These are phyloP conservation scores for Nidula microcarpa DNA, from an alignment of 768 basidiomycete species.

Conservation along the genomic window DNA sequence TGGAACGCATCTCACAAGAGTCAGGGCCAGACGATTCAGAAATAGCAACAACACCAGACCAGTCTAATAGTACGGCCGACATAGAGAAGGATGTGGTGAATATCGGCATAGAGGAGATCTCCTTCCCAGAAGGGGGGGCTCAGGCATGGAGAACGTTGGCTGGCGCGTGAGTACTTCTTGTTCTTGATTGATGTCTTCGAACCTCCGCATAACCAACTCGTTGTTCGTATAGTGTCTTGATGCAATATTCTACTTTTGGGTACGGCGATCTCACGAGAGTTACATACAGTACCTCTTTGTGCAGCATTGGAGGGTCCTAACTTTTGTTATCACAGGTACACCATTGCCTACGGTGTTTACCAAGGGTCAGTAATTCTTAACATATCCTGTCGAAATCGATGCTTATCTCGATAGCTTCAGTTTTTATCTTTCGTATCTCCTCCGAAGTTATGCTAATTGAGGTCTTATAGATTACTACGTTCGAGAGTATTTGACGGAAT, in stretches of 20 bases:
- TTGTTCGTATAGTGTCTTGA: slow-evolving; percentile 6
- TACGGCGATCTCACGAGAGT: not conserved
- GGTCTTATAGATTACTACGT: slow-evolving; percentile 11
- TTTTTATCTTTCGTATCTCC: no score
- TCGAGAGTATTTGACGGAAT: slow-evolving; percentile 15
- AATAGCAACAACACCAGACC: no score
- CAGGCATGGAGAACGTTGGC: slow-evolving; percentile 9
- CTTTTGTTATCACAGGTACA: slow-evolving; percentile 7
- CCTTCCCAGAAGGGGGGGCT: slow-evolving; percentile 13
- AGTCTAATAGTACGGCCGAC: no score
- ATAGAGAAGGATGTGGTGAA: no score
- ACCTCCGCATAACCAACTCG: no score
- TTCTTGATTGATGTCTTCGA: no score
- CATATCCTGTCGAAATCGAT: no score
- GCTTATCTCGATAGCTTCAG: no score
- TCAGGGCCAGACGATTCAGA: no score
- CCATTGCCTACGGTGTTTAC: slow-evolving; percentile 13
- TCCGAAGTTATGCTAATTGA: no score
- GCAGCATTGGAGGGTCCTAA: not conserved
- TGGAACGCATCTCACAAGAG: no score
- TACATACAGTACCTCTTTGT: no score
- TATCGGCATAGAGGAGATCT: not conserved
- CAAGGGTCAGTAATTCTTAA: slow-evolving; percentile 9
- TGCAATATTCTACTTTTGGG: slow-evolving; percentile 14
- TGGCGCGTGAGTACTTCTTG: slow-evolving; percentile 4